These are phyloP conservation scores for Plicaturopsis crispa DNA, from an alignment of 768 basidiomycete genomes.

Conservation along the genomic window DNA sequence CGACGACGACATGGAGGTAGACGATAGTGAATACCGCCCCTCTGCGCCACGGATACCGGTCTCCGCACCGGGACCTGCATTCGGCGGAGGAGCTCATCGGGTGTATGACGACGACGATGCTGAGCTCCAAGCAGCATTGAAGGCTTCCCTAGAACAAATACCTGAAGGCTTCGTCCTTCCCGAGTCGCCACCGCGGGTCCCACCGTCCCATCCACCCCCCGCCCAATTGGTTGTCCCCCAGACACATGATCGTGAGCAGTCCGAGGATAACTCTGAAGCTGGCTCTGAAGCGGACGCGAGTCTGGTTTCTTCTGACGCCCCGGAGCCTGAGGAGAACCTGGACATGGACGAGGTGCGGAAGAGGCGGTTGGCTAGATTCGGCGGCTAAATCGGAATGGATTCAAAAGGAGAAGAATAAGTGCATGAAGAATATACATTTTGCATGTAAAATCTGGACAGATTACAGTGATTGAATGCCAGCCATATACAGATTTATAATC, in stretches of 20 bases:
- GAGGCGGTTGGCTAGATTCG: conserved; percentile 60
- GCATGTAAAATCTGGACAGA: too few species aligned
- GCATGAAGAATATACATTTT: too few species aligned
- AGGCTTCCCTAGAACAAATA: conserved; percentile 66
- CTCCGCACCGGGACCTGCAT: neutral
- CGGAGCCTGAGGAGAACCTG: conserved; percentile 24
- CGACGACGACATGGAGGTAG: conserved; percentile 14
- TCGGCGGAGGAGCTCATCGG: conserved; percentile 19
- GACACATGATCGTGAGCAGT: conserved; percentile 2
- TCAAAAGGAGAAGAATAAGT: too few species aligned
- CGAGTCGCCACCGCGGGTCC: conserved; percentile 5
- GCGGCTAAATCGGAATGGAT: too few species aligned
- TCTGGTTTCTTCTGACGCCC: conserved; percentile 16
- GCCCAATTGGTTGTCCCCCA: neutral
- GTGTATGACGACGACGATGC: conserved; percentile 85
- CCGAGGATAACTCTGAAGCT: conserved; percentile 26
- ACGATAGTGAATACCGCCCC: conserved; percentile 14
- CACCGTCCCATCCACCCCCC: conserved; percentile 2
- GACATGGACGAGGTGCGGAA: conserved; percentile 62
- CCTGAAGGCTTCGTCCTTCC: conserved; percentile 42
- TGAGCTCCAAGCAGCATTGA: conserved; percentile 81
- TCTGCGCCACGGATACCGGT: neutral
- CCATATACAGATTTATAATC: too few species aligned
- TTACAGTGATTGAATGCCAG: too few species aligned
- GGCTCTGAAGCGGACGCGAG: conserved; percentile 31